Evolutionary conservation across 345 rosid species (phyloP).

Genomic region (Dovyalis caffra): DNA sequence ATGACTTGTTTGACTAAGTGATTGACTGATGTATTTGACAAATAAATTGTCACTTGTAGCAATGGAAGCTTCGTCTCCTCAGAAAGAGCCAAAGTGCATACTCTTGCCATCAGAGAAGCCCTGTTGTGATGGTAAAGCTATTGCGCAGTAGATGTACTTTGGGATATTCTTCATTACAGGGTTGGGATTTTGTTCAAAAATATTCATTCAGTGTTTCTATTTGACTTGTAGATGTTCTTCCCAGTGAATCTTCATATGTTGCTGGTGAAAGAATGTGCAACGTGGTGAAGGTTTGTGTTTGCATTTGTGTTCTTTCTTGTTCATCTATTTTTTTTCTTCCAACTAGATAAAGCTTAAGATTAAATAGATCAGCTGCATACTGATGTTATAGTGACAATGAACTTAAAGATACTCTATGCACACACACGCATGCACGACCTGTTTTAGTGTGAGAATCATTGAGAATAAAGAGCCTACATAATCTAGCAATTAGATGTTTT

Average conservation of each 20-base stretch:
- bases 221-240: constrained; percentile 41
- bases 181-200: neutral
- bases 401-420: neutral
- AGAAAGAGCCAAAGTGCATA: constrained; percentile 74
- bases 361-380: neutral
- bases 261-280: constrained; percentile 83
- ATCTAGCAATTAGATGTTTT: neutral
- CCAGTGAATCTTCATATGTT: constrained; percentile 61
- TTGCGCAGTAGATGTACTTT: neutral
- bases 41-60: constrained; percentile 40
- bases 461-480: neutral
- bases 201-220: constrained; percentile 13
- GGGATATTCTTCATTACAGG: neutral
- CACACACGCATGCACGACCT: neutral
- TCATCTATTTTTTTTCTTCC: neutral
- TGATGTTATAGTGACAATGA: neutral
- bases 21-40: constrained; percentile 19
- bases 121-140: constrained; percentile 53
- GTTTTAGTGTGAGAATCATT: neutral
- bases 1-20: constrained; percentile 9
- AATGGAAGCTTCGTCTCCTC: constrained; percentile 85
- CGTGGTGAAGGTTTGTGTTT: constrained; percentile 77
- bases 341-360: neutral
- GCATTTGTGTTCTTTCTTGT: neutral
- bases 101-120: constrained; percentile 59